Conservation (phyloP, 768 basidiomycete genomes). For the Tylopilus sp. region DNA sequence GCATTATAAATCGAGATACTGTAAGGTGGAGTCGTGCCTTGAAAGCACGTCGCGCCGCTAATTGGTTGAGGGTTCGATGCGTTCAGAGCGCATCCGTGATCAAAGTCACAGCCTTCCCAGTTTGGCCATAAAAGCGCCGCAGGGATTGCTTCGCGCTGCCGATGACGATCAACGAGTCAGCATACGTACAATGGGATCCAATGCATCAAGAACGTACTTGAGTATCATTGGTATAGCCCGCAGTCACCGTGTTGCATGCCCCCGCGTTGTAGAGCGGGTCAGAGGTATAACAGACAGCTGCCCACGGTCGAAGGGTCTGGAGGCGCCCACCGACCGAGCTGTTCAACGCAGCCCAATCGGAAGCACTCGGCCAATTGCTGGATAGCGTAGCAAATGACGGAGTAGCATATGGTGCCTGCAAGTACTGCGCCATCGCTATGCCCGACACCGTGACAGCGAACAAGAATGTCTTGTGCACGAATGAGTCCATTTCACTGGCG, state of each 20-base stretch:
- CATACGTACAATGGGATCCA: neutral
- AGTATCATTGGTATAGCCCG: constrained; percentile 12
- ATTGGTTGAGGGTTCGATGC: constrained; percentile 16
- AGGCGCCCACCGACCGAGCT: constrained; percentile 15
- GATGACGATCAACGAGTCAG: neutral
- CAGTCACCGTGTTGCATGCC: constrained; percentile 13
- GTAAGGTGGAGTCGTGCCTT: constrained; percentile 21
- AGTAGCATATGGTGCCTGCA: constrained; percentile 11
- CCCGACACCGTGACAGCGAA: neutral
- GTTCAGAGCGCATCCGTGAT: constrained; percentile 17
- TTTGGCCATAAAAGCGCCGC: constrained; percentile 21
- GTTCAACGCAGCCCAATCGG: no score
- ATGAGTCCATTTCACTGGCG: no score
- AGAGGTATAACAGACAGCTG: no score
- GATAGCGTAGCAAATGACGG: no score
- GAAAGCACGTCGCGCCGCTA: constrained; percentile 8
- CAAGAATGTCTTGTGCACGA: no score
- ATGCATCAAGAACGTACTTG: constrained; percentile 4
- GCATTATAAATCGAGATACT: constrained; percentile 16
- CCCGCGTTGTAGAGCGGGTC: no score
- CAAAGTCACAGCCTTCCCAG: constrained; percentile 20
- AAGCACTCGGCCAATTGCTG: no score
- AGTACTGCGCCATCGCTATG: neutral
- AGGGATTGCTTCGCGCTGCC: constrained; percentile 20
- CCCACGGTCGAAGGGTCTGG: no score